These are phyloP conservation scores for Coemansia sp. DNA, from an alignment of 192 early-diverging fungal genomes.

Conservation along the genomic window DNA sequence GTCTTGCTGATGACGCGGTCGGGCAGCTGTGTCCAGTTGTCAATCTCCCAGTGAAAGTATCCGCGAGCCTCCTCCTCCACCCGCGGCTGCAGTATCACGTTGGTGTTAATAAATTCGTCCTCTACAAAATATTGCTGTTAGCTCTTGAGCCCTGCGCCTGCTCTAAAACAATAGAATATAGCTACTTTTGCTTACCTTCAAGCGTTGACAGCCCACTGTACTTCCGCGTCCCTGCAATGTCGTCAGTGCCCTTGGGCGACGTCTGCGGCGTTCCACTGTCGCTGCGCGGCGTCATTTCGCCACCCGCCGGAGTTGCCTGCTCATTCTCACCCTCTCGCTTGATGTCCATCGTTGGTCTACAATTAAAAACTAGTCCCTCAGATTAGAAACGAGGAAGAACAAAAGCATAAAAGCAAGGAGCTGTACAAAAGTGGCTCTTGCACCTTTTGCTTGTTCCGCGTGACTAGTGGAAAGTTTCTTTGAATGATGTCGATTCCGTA, in stretches of 20 bases:
- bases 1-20: slow-evolving; percentile 32
- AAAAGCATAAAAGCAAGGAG: background rate
- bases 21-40: slow-evolving; percentile 36
- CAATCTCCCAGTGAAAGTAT: slow-evolving; percentile 47
- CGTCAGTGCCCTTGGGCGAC: slow-evolving; percentile 2
- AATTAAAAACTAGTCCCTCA: background rate
- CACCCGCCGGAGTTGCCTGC: background rate
- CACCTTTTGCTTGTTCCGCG: background rate
- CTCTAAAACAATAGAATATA: background rate
- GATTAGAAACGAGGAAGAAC: background rate
- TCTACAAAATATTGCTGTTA: slow-evolving; percentile 14
- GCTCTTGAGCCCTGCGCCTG: background rate
- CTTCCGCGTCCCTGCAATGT: background rate
- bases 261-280: slow-evolving; percentile 3
- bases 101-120: slow-evolving; percentile 28
- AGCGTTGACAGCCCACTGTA: slow-evolving; percentile 14
- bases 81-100: slow-evolving; percentile 12
- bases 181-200: slow-evolving; percentile 10
- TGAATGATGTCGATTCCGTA: background rate
- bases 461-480: background rate
- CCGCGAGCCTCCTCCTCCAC: slow-evolving; percentile 37
- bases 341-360: slow-evolving; percentile 11
- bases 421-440: background rate
- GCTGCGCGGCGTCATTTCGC: slow-evolving; percentile 3
- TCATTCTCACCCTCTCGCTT: slow-evolving; percentile 9